These are phyloP conservation scores for Mucor ambiguus DNA, from an alignment of 371 early-diverging fungal genomes.

Conservation along the genomic window DNA sequence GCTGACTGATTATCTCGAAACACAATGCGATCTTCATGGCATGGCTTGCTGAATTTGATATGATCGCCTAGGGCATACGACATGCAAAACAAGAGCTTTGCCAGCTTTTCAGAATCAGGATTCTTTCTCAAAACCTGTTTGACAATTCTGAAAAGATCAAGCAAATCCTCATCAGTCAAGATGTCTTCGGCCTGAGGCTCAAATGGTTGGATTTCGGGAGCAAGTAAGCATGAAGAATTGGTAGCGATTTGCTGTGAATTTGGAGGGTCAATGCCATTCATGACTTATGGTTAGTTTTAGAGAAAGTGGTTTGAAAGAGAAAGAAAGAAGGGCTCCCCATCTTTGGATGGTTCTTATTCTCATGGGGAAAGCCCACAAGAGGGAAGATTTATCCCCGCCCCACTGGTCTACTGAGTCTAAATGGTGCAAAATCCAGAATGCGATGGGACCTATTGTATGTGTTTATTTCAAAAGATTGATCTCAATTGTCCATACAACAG, in stretches of 20 bases:
- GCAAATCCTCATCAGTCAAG: slow-evolving; percentile 42
- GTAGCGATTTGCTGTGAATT: neutral
- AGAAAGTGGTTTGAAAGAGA: neutral
- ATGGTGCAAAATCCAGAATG: neutral
- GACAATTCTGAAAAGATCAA: slow-evolving; percentile 45
- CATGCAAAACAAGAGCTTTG: slow-evolving; percentile 47
- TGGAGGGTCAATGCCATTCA: slow-evolving; percentile 10
- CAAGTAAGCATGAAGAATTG: slow-evolving; percentile 12
- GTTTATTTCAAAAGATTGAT: slow-evolving; percentile 22
- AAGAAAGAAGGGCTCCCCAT: slow-evolving; percentile 3
- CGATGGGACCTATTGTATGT: slow-evolving; percentile 9
- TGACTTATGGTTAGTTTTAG: neutral
- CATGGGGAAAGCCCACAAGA: slow-evolving; percentile 1
- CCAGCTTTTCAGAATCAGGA: slow-evolving; percentile 38
- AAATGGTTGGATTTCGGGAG: slow-evolving; percentile 25
- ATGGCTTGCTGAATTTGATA: slow-evolving; percentile 40
- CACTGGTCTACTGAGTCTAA: slow-evolving; percentile 13
- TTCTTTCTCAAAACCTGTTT: slow-evolving; percentile 45
- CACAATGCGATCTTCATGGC: slow-evolving; percentile 40
- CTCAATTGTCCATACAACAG: slow-evolving; percentile 84
- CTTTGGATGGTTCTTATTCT: slow-evolving; percentile 1
- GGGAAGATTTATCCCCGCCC: slow-evolving; percentile 2
- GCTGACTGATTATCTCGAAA: slow-evolving; percentile 31
- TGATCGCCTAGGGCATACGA: slow-evolving; percentile 47
- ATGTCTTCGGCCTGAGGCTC: slow-evolving; percentile 52